Percentiles rank a stretch among this genome's conserved stretches.
Evolutionary conservation across 208 protist genomes (phyloP).

Genomic region (Acanthamoeba lenticulata): DNA sequence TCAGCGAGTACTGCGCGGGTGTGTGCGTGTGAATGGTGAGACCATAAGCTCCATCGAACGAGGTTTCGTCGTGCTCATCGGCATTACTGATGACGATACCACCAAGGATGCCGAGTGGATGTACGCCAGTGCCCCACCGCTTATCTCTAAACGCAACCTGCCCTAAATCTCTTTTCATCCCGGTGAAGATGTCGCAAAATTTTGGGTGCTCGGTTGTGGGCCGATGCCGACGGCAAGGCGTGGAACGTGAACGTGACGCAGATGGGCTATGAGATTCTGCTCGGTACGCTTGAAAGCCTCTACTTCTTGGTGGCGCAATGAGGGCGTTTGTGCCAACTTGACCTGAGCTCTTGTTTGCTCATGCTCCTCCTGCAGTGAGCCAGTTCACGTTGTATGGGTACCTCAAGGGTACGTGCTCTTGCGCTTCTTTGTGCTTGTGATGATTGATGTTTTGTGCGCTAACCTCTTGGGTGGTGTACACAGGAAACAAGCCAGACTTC

Average conservation of each 20-base stretch:
- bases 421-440: background rate
- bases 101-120: constrained; percentile 75
- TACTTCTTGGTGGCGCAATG: background rate
- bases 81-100: constrained; percentile 75
- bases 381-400: constrained; percentile 80
- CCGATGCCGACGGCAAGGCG: constrained; percentile 65
- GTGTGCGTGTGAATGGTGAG: constrained; percentile 76
- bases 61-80: constrained; percentile 78
- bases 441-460: background rate
- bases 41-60: constrained; percentile 73
- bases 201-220: constrained; percentile 72
- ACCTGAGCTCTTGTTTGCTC: background rate
- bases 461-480: background rate
- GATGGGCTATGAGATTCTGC: constrained; percentile 78
- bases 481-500: constrained; percentile 81
- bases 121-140: background rate
- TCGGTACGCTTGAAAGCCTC: constrained; percentile 16
- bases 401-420: constrained; percentile 64
- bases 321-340: background rate
- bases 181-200: constrained; percentile 73
- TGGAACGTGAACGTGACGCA: constrained; percentile 72
- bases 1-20: constrained; percentile 74
- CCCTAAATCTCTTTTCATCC: background rate
- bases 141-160: no score
- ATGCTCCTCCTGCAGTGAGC: constrained; percentile 38